Percentiles rank a stretch among this genome's conserved stretches.
Evolutionary conservation across 75 land plant genomes (phyloP).

Genomic region (Pinus taeda): DNA sequence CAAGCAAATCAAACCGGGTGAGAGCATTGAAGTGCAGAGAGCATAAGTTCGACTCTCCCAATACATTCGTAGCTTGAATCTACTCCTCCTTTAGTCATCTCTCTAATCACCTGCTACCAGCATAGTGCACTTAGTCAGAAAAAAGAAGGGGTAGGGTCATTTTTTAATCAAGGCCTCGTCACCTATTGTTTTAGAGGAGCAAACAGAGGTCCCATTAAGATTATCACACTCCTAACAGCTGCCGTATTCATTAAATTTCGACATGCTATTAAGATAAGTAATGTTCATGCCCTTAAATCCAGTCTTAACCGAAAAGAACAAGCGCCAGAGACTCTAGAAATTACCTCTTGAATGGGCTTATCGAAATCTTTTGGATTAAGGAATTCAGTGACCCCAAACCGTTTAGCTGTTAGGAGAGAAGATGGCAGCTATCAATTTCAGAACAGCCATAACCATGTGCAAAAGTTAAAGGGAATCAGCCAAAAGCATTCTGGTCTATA

Average conservation of each 20-base stretch:
- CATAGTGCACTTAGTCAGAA: not conserved
- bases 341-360: constrained; percentile 78
- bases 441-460: no score
- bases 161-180: no score
- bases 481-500: no score
- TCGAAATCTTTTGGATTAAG: constrained; percentile 58
- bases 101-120: constrained; percentile 26
- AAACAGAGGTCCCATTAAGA: not conserved
- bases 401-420: constrained; percentile 46
- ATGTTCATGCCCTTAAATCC: no score
- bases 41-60: constrained; percentile 32
- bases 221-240: no score
- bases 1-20: not conserved
- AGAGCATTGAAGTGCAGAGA: not conserved
- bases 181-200: not conserved
- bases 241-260: no score
- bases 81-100: constrained; percentile 47
- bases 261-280: no score
- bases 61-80: constrained; percentile 44
- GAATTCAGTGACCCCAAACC: constrained; percentile 73
- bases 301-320: not conserved
- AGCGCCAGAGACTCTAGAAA: not conserved
- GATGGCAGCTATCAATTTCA: no score
- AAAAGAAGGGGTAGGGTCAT: no score
- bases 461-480: no score